These are phyloP conservation scores for Skeletonema menzelii DNA, from an alignment of 108 stramenopile genomes.

Conservation along the genomic window DNA sequence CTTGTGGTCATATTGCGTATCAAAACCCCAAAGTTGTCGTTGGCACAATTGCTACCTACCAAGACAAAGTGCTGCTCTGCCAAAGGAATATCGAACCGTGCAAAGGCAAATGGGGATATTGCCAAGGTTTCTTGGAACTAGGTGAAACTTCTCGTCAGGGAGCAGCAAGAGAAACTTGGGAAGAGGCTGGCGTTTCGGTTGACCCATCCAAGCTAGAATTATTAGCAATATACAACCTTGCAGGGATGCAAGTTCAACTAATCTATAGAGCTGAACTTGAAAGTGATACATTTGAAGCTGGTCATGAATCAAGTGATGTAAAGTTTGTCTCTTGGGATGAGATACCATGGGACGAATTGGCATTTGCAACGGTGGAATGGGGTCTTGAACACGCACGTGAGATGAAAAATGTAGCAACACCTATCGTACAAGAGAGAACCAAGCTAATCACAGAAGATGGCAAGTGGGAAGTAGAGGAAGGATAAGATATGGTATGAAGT, in stretches of 20 bases:
- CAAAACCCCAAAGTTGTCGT: conserved; percentile 42
- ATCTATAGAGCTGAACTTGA: conserved; percentile 42
- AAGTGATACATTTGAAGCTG: conserved; percentile 25
- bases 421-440: conserved; percentile 35
- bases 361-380: conserved; percentile 42
- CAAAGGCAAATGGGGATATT: conserved; percentile 48
- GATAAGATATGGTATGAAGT: neutral
- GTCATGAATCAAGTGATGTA: conserved; percentile 49
- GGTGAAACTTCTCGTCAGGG: conserved; percentile 47
- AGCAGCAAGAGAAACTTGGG: conserved; percentile 43
- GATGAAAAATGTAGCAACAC: conserved; percentile 31
- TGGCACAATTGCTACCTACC: conserved; percentile 33
- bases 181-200: conserved; percentile 44
- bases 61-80: conserved; percentile 37
- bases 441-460: conserved; percentile 34
- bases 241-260: conserved; percentile 41
- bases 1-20: conserved; percentile 30
- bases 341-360: conserved; percentile 39
- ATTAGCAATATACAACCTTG: conserved; percentile 44
- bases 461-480: conserved; percentile 31
- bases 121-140: conserved; percentile 43
- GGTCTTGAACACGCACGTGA: conserved; percentile 23
- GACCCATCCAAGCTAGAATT: conserved; percentile 32
- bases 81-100: conserved; percentile 48
- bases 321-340: conserved; percentile 43